These are phyloP conservation scores for Asterionellopsis glacialis DNA, from an alignment of 108 stramenopile genomes.

Conservation along the genomic window DNA sequence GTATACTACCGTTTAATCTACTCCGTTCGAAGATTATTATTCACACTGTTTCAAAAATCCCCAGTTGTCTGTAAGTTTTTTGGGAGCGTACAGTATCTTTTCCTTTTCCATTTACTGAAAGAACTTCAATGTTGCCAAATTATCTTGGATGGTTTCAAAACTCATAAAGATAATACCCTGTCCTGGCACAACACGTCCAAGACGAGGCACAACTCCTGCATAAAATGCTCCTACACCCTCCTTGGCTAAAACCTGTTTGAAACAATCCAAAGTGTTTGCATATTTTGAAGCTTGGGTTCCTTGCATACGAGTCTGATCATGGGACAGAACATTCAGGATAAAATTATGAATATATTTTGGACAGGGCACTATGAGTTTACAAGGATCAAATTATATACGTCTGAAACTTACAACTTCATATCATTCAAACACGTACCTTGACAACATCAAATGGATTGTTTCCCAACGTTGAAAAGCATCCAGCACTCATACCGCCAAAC, in stretches of 20 bases:
- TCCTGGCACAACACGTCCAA: constrained; percentile 92
- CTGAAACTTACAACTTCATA: not conserved
- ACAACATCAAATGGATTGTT: constrained; percentile 98
- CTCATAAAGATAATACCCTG: constrained; percentile 99
- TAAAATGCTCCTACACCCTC: constrained; percentile 93
- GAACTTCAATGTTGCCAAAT: too few relatives aligned
- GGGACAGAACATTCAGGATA: not conserved
- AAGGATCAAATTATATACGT: not conserved
- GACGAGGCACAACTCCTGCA: constrained; percentile 90
- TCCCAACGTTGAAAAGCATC: constrained; percentile 93
- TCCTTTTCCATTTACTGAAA: too few relatives aligned
- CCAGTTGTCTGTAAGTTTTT: too few relatives aligned
- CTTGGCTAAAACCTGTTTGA: constrained; percentile 73
- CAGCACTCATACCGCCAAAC: constrained; percentile 96
- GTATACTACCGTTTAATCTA: too few relatives aligned
- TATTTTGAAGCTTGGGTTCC: constrained; percentile 88
- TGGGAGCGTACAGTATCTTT: too few relatives aligned
- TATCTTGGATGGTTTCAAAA: constrained; percentile 84
- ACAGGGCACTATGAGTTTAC: not conserved
- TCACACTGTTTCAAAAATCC: too few relatives aligned
- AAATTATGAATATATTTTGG: not conserved
- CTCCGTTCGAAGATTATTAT: too few relatives aligned
- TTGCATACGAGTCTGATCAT: constrained; percentile 89
- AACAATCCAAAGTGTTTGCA: constrained; percentile 86
- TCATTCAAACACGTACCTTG: constrained; percentile 43